These are phyloP conservation scores for Penstemon eatonii DNA, from an alignment of 257 asterid species.

Conservation along the genomic window DNA sequence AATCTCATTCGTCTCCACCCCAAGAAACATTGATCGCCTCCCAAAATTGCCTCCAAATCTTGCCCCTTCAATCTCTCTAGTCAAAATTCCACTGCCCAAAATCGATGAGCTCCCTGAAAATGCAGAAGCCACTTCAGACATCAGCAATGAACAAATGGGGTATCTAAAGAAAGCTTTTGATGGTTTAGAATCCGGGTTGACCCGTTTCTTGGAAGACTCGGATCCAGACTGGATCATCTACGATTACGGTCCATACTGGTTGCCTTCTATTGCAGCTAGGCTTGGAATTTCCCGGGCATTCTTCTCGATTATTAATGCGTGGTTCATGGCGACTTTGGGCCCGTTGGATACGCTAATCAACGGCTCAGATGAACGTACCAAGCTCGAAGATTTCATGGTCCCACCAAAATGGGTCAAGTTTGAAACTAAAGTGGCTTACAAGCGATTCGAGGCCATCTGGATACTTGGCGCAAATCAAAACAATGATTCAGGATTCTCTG, in stretches of 20 bases:
- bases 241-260: constrained; percentile 38
- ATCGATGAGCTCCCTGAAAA: constrained; percentile 19
- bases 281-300: constrained; percentile 24
- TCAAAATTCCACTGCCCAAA: constrained; percentile 39
- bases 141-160: background rate
- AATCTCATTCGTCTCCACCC: constrained; percentile 47
- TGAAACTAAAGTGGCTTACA: constrained; percentile 30
- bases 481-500: too few relatives aligned
- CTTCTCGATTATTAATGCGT: constrained; percentile 30
- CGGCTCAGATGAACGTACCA: constrained; percentile 24
- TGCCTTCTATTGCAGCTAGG: constrained; percentile 26
- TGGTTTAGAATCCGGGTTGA: constrained; percentile 22
- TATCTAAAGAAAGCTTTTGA: constrained; percentile 25
- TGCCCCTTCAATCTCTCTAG: constrained; percentile 22
- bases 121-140: constrained; percentile 30
- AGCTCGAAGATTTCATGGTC: constrained; percentile 29
- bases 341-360: constrained; percentile 7
- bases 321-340: constrained; percentile 26
- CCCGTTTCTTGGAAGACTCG: constrained; percentile 24
- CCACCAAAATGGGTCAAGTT: constrained; percentile 36
- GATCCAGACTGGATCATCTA: constrained; percentile 31
- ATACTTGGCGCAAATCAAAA: background rate
- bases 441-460: constrained; percentile 31
- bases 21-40: constrained; percentile 47
- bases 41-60: constrained; percentile 38